Evolutionary conservation across 2,329 filamentous ascomycete genomes (phyloP).

Genomic region (Magnaporthiopsis poae): DNA sequence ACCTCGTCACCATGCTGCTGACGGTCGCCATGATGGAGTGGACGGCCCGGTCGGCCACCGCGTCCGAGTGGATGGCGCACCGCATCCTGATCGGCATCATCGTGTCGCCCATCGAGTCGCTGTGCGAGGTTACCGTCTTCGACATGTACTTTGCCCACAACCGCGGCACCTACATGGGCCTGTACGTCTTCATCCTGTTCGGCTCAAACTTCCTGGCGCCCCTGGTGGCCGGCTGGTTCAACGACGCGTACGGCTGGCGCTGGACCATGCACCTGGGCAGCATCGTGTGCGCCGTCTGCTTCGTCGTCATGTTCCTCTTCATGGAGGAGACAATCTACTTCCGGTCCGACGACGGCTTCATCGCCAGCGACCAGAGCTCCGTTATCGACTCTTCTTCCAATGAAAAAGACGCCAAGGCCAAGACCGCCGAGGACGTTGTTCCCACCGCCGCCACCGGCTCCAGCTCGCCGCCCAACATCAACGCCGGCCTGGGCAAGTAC

Average conservation of each 20-base stretch:
- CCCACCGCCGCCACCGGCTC: constrained; percentile 1
- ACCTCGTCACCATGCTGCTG: constrained; percentile 18
- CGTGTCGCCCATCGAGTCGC: constrained; percentile 33
- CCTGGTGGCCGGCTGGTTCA: constrained; percentile 39
- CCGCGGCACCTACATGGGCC: constrained; percentile 28
- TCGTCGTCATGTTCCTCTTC: constrained; percentile 46
- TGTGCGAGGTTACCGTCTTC: constrained; percentile 29
- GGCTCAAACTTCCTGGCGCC: constrained; percentile 37
- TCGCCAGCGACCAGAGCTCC: constrained; percentile 12
- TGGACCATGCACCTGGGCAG: constrained; percentile 45
- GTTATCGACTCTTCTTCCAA: constrained; percentile 18
- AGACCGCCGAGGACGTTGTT: neutral
- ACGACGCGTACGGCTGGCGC: constrained; percentile 36
- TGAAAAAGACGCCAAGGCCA: neutral
- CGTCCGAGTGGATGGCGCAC: constrained; percentile 34
- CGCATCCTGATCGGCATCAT: constrained; percentile 35
- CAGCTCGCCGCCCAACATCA: constrained; percentile 6
- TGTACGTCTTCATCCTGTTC: constrained; percentile 33
- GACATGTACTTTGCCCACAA: constrained; percentile 19
- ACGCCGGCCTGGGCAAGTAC: constrained; percentile 1
- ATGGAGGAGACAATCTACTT: constrained; percentile 52
- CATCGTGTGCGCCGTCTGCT: constrained; percentile 38
- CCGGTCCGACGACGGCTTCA: constrained; percentile 17
- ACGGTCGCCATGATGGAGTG: constrained; percentile 25
- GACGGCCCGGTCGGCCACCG: constrained; percentile 28